phyloP scores from a whole-genome alignment of 192 early-diverging fungal species.

The Gonapodya prolifera region DNA sequence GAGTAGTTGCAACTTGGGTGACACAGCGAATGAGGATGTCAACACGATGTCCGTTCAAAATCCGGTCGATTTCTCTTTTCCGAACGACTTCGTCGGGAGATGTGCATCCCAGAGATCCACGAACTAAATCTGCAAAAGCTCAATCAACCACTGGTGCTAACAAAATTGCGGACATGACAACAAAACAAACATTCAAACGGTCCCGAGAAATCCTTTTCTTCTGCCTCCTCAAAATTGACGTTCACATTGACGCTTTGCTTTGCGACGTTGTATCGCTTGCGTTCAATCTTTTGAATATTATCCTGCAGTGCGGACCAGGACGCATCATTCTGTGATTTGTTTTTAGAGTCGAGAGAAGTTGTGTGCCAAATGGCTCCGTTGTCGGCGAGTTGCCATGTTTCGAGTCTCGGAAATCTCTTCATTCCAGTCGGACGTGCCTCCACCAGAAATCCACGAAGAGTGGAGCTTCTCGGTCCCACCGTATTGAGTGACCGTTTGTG shows the following conservation, averaged over 20 bases:
- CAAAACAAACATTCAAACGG: neutral
- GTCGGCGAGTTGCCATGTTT: neutral
- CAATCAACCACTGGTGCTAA: neutral
- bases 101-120: no score
- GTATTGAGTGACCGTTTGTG: no score
- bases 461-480: no score
- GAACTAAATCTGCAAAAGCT: no score
- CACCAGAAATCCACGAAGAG: no score
- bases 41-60: no score
- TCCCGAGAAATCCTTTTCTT: neutral
- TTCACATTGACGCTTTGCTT: neutral
- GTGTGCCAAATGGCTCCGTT: neutral
- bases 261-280: neutral
- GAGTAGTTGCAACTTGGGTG: neutral
- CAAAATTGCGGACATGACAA: neutral
- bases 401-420: no score
- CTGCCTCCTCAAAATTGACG: neutral
- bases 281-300: neutral
- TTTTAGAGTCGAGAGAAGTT: neutral
- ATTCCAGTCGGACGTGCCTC: no score
- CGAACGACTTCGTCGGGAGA: neutral
- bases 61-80: no score
- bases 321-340: neutral
- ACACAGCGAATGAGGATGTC: neutral
- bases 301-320: neutral